These are phyloP conservation scores for Pseudonectria foliicola DNA, from an alignment of 2,329 filamentous ascomycete species.

Conservation along the genomic window DNA sequence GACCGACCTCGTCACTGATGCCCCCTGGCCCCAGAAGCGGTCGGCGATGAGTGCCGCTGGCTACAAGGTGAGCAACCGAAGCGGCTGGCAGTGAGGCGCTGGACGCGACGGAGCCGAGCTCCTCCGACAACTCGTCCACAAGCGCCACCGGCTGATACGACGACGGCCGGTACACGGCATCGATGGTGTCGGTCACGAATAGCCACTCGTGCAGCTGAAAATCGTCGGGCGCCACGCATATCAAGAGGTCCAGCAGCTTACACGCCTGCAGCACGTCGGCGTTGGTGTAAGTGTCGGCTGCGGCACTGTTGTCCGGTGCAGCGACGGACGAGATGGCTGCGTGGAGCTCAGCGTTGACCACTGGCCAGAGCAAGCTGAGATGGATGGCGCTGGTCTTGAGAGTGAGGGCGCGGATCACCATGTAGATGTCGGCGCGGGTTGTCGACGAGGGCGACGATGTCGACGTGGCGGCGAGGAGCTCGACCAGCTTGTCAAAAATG, in stretches of 20 bases:
- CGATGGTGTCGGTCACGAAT: conserved; percentile 93
- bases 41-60: conserved; percentile 31
- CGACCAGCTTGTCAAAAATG: conserved; percentile 77
- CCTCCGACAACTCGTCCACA: conserved; percentile 77
- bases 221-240: conserved; percentile 83
- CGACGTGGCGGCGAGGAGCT: conserved; percentile 74
- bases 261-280: conserved; percentile 79
- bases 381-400: conserved; percentile 74
- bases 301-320: conserved; percentile 54
- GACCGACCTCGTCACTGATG: conserved; percentile 46
- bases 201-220: conserved; percentile 99
- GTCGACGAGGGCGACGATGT: conserved; percentile 88
- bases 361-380: conserved; percentile 79
- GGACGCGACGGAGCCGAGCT: conserved; percentile 47
- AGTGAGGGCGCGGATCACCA: conserved; percentile 75
- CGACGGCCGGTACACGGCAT: conserved; percentile 79
- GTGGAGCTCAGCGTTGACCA: conserved; percentile 81
- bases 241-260: conserved; percentile 84
- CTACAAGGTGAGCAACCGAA: conserved; percentile 29
- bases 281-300: conserved; percentile 69
- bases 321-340: conserved; percentile 69
- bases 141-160: conserved; percentile 65
- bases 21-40: conserved; percentile 46
- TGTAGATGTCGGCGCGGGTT: conserved; percentile 82
- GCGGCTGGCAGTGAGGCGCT: conserved; percentile 29